phyloP scores from a whole-genome alignment of 306 rosid species.

The Ormosia emarginata region DNA sequence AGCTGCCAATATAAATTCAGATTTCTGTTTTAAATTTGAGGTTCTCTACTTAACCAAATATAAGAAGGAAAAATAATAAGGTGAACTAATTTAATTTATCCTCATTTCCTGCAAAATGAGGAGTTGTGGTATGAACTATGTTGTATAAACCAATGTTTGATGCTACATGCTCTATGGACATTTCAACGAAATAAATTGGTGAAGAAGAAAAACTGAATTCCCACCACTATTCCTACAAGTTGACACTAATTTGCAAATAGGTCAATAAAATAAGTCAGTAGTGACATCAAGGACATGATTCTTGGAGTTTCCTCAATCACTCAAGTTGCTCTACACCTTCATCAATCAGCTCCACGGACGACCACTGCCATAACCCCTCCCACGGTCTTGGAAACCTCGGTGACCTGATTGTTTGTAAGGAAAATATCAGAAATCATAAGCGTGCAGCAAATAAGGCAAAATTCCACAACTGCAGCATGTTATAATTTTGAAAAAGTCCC shows the following conservation, averaged over 20 bases:
- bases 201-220: not conserved
- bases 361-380: conserved; percentile 54
- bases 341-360: conserved; percentile 59
- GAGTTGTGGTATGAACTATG: conserved; percentile 6
- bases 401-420: conserved; percentile 36
- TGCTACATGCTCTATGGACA: conserved; percentile 24
- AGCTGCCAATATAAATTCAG: too few relatives aligned
- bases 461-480: not conserved
- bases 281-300: not conserved
- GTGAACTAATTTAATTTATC: not conserved
- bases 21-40: too few relatives aligned
- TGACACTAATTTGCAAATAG: not conserved
- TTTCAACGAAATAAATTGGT: not conserved
- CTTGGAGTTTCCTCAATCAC: not conserved
- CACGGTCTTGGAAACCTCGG: conserved; percentile 64
- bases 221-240: conserved; percentile 36
- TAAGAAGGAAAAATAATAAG: not conserved
- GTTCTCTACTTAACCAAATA: too few relatives aligned
- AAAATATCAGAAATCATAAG: not conserved
- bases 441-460: not conserved
- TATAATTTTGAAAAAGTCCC: not conserved
- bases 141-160: conserved; percentile 13
- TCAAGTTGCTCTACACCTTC: not conserved
- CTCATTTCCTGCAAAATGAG: not conserved
- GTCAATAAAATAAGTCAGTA: not conserved